Conservation (phyloP, 1,284 basidiomycete genomes). For the Ustilago xerochloae region DNA sequence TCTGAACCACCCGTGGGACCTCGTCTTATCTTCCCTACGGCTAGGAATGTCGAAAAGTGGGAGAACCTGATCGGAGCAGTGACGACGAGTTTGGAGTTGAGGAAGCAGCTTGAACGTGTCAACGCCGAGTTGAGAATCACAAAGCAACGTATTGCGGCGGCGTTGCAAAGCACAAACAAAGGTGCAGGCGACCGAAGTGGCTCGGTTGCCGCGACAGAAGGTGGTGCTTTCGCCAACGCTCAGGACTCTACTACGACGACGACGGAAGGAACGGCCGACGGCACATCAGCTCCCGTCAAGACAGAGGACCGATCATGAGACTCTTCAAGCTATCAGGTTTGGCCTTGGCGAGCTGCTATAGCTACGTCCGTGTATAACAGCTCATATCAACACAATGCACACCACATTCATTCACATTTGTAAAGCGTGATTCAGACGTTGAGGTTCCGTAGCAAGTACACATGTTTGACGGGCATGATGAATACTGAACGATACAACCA, state of each 20-base stretch:
- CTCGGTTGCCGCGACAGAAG: neutral
- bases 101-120: constrained; percentile 64
- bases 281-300: constrained; percentile 5
- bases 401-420: too few species aligned
- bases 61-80: constrained; percentile 67
- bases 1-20: constrained; percentile 56
- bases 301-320: constrained; percentile 7
- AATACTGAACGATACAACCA: neutral
- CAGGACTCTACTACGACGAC: neutral
- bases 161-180: constrained; percentile 7
- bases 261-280: neutral
- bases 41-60: constrained; percentile 66
- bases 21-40: constrained; percentile 64
- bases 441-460: neutral
- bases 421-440: neutral
- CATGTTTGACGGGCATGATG: neutral
- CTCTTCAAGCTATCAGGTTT: too few species aligned
- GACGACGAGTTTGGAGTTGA: constrained; percentile 63
- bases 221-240: neutral
- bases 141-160: constrained; percentile 32
- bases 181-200: neutral
- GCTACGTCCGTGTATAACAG: neutral
- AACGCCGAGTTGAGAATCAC: constrained; percentile 49
- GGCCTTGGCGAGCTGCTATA: too few species aligned
- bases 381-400: neutral